These are phyloP conservation scores for Aspergillus transmontanensis DNA, from an alignment of 2,329 filamentous ascomycete species.

Conservation along the genomic window DNA sequence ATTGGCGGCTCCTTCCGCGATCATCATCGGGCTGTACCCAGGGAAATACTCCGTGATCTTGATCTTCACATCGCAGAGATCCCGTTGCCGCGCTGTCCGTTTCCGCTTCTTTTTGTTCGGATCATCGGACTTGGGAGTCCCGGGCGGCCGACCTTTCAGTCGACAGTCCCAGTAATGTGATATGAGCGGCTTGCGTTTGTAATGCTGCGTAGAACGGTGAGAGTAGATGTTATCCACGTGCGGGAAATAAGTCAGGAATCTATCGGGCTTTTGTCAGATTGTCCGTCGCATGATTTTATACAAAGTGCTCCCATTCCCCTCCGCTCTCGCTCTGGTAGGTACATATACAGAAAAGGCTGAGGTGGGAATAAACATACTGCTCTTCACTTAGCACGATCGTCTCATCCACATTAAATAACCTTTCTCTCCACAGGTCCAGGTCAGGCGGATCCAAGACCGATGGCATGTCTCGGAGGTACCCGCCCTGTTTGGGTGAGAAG, in stretches of 20 bases:
- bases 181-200: conserved; percentile 80
- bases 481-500: conserved; percentile 26
- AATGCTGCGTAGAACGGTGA: conserved; percentile 76
- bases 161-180: conserved; percentile 86
- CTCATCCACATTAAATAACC: conserved; percentile 74
- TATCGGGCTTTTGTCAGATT: conserved; percentile 32
- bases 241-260: conserved; percentile 78
- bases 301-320: neutral
- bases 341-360: neutral
- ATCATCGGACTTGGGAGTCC: conserved; percentile 77
- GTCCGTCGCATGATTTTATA: neutral
- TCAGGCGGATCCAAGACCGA: conserved; percentile 68
- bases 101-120: conserved; percentile 82
- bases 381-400: conserved; percentile 72
- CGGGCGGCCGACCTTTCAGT: conserved; percentile 75
- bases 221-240: conserved; percentile 85
- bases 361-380: conserved; percentile 55
- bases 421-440: conserved; percentile 69
- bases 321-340: neutral
- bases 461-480: conserved; percentile 44
- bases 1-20: conserved; percentile 23
- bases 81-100: conserved; percentile 70
- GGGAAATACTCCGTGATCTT: conserved; percentile 81
- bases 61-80: conserved; percentile 85
- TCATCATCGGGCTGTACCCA: conserved; percentile 39